These are phyloP conservation scores for Murraya koenigii DNA, from an alignment of 345 rosid species.

Conservation along the genomic window DNA sequence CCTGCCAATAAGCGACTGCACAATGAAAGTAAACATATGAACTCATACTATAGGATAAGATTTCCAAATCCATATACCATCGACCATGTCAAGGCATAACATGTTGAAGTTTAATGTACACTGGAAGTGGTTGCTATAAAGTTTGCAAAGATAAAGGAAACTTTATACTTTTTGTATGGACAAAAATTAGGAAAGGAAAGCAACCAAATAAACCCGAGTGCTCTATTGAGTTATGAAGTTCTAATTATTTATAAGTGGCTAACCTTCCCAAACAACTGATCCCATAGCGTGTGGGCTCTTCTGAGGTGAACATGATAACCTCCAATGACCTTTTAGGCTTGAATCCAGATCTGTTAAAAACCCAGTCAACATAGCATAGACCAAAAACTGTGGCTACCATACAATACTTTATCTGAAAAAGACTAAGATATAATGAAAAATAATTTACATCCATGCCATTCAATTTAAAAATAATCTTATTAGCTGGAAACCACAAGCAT, in stretches of 20 bases:
- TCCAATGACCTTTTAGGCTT: constrained; percentile 86
- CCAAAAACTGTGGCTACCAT: constrained; percentile 1
- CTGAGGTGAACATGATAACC: constrained; percentile 83
- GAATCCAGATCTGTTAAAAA: constrained; percentile 62
- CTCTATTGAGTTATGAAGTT: not conserved
- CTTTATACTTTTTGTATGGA: not conserved
- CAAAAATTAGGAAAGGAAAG: not conserved
- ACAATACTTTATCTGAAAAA: not conserved
- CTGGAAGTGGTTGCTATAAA: not conserved
- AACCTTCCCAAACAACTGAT: constrained; percentile 98
- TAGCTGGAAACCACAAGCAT: not conserved
- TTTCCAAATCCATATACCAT: not conserved
- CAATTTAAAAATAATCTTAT: not conserved
- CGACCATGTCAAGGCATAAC: not conserved
- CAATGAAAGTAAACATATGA: constrained; percentile 15
- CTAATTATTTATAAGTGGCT: not conserved
- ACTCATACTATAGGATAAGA: not conserved
- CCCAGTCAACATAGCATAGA: constrained; percentile 15
- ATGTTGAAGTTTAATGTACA: not conserved
- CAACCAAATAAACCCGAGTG: not conserved
- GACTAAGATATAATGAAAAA: constrained; percentile 6
- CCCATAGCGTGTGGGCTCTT: constrained; percentile 96
- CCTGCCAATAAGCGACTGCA: constrained; percentile 89
- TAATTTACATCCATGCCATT: not conserved
- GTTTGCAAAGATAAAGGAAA: constrained; percentile 1